Base-by-base conservation (phyloP, 2,329 filamentous ascomycete genomes). In the Rhynchosporium agropyri region DNA sequence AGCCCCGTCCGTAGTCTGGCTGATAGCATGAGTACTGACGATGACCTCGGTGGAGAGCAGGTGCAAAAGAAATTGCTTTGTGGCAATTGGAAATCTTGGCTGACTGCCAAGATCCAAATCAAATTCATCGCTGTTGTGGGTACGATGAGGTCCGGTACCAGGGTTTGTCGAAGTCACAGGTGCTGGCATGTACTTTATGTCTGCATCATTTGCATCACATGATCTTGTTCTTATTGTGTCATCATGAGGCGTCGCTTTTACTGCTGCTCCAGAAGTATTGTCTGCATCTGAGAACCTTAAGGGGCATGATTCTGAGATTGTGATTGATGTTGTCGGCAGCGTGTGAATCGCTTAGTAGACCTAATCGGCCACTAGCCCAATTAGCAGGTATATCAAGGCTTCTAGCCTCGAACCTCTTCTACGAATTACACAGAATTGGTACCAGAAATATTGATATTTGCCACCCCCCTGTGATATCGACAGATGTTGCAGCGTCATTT, bases 211-310 rank as follows among this genome's bases (percentile, higher is more conserved):
- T 43, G 53, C 53, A 50, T 40, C 38, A 43, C 29, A 36, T 9
- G 29, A 12, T 33, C 5, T 36, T 61, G 59, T 33, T 61, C 50
- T n/a, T 61, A 51, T 12, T 29, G 43, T 10, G 51, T 40, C 51
- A 63, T 62, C 57, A 58, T 20, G 53, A 92, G 76, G 93, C 93
- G 71, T 92, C 93, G 84, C 89, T 89, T 84, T 26, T 49, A 50
- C n/a, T 59, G 56, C 45, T 60, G 58, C 46, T 49, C 48, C 58
- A 53, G 28, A n/a, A 92, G 95, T 74, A 93, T 93, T 75, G 97
- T 91, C 87, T 96, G 92, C 90, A 97, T 97, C 12, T 58, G 53
- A 36, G 36, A 42, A 29, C 50, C 36, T 40, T 62, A 54, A 7
- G 2, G 20, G 29, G 43, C 56, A 28, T 15, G 43, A 12, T 43